Base-by-base conservation (phyloP, 345 rosid species). In the Psidium friedrichsthalianum region DNA sequence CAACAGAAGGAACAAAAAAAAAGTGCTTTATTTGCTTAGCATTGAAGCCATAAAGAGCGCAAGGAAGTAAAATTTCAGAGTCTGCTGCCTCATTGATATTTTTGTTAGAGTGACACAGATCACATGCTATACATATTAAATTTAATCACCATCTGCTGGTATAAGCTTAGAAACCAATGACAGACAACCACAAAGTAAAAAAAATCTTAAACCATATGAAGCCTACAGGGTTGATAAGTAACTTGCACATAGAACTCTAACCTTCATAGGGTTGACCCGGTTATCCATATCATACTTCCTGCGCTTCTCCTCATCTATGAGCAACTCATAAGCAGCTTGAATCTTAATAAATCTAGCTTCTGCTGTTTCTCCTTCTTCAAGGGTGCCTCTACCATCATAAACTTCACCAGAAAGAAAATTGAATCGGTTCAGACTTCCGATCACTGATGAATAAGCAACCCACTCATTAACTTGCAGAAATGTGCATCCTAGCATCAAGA, bases 261-360 rank as follows among this genome's bases (percentile, higher is more conserved):
- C 98, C 97, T 95, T 97, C 99, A 95, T 91, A 4, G 99, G 99
- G 89, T 93, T 95, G 69, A 92, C 95, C 83, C 95, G 88, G 87
- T 95, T 93, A 87, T 95, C 98, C 91, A 85, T 89, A 87, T 97
- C 99, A 32, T 97, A 97, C 57, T 94, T 93, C 87, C 91, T 90
- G 82, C 93, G 91, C 85, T 92, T 92, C 27, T 94, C 98, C 42
- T 85, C 92, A 88, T 95, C 98, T 91, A 95, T 89, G 24, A 97
- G 98, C 91, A 97, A 87, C 90, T 97, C 99, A 76, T 97, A 97
- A 40, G 99, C 99, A 59, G 98, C 99, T 87, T 97, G 99, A 89
- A 97, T 95, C 94, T 95, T 97, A 83, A 97, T 97, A 93, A 97
- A 97, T 90, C 98, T 95, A 84, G 92, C 87, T 94, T 95, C 99